These are phyloP conservation scores for Talaromyces thailandensis DNA, from an alignment of 495 filamentous ascomycete species.

Conservation along the genomic window DNA sequence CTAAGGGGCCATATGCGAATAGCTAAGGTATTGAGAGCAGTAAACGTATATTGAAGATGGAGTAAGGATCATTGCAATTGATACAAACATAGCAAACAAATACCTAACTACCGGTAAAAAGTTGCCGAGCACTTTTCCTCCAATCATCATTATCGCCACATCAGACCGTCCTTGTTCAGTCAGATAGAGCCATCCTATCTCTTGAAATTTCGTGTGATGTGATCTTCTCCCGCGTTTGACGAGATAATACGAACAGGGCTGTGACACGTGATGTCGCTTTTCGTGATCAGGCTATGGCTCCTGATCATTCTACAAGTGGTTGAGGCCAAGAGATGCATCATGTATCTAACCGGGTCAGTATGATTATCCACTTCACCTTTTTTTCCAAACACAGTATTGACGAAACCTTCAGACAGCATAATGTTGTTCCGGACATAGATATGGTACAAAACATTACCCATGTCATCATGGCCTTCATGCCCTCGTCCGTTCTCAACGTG, in stretches of 20 bases:
- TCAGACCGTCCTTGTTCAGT: not conserved
- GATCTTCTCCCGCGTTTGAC: not conserved
- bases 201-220: not conserved
- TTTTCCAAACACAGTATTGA: not conserved
- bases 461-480: slow-evolving; percentile 63
- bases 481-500: slow-evolving; percentile 48
- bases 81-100: not conserved
- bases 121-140: not conserved
- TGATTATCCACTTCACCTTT: not conserved
- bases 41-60: not conserved
- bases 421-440: slow-evolving; percentile 34
- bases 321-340: slow-evolving; percentile 25
- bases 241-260: not conserved
- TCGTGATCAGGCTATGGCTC: not conserved
- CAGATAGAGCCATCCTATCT: not conserved
- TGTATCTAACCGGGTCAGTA: slow-evolving; percentile 52
- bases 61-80: not conserved
- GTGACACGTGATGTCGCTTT: not conserved
- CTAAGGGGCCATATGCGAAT: not conserved
- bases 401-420: slow-evolving; percentile 36
- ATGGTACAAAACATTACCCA: slow-evolving; percentile 46
- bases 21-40: not conserved
- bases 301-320: not conserved
- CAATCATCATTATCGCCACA: not conserved
- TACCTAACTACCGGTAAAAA: too few relatives aligned